Base-by-base conservation (phyloP, 2,329 filamentous ascomycete genomes). In the Lachnellula occidentalis region DNA sequence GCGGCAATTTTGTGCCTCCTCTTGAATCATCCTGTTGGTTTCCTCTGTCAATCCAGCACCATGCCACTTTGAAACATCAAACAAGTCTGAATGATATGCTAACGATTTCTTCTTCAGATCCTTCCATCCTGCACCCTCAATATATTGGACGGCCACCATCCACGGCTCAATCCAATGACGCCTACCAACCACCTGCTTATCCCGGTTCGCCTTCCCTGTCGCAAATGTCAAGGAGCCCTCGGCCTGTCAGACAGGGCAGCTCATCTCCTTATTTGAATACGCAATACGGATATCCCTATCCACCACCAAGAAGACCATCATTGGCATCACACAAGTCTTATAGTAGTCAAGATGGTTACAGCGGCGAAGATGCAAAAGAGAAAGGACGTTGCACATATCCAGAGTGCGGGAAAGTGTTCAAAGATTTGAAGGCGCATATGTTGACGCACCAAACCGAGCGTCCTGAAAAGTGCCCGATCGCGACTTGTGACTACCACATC, bases 391-490 rank as follows among this genome's bases (percentile, higher is more conserved):
- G 80, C 60, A 78, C 79, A 21, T 76, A 80, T 55, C 77, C 80
- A 1, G 79, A 82, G 45, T 83, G 80, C 57, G 80, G 79, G 12
- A 77, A 79, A 37, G 74, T 80, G 5, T 82, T 83, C 69, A 82
- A 85, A 62, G 82, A 86, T 59, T 71, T 86, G 14, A 78, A 94
- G 64, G 91, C 94, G 5, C 94, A 99, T 70, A 95, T 96, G 88
- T 82, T 97, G 62, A 99, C 94, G 0, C 94, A 99, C 70, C 90
- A 95, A 73, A 87, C 87, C 57, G 91, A 96, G 72, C 81, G 94
- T 31, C 94, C 94, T 0, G 92, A 97, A 68, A 97, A 97, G 71
- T 99, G 94, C 70, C 92, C 92, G 0, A 96, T 97, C 56, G 79
- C 87, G 53, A 92, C 86, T 2, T 97, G 92, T 76, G 91, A 96